Conservation (phyloP, 164 flowering plant species). For the Tetracentron sinense region DNA sequence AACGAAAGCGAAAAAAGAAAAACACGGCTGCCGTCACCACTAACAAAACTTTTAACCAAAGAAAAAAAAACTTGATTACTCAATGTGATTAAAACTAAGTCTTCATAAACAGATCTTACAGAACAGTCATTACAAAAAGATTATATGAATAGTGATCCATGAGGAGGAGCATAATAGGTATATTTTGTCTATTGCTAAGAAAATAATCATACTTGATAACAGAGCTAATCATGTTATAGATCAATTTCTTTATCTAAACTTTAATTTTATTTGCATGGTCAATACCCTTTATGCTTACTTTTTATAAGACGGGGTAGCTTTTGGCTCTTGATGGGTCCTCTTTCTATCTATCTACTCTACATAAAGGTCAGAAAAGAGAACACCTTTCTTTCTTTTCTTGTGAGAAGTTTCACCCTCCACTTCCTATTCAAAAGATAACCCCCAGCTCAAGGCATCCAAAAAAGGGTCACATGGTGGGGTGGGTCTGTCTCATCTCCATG, state of each 20-base stretch:
- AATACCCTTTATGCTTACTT: neutral
- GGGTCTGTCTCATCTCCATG: constrained; percentile 16
- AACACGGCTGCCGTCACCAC: constrained; percentile 5
- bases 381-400: constrained; percentile 12
- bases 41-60: constrained; percentile 5
- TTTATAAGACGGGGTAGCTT: constrained; percentile 2
- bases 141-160: constrained; percentile 1
- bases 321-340: constrained; percentile 14
- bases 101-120: too few relatives aligned
- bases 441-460: constrained; percentile 30
- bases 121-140: too few relatives aligned
- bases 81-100: too few relatives aligned
- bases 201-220: neutral
- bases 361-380: constrained; percentile 14
- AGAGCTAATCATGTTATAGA: neutral
- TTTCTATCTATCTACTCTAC: constrained; percentile 7
- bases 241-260: too few relatives aligned
- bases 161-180: constrained; percentile 6
- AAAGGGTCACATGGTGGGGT: constrained; percentile 38
- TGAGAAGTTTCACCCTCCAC: constrained; percentile 23
- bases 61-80: neutral
- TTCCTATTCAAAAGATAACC: constrained; percentile 25
- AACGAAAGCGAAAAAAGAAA: too few relatives aligned
- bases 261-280: neutral
- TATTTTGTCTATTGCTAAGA: constrained; percentile 12